These are phyloP conservation scores for Trichoderma guizhouense DNA, from an alignment of 2,329 filamentous ascomycete genomes.

Conservation along the genomic window DNA sequence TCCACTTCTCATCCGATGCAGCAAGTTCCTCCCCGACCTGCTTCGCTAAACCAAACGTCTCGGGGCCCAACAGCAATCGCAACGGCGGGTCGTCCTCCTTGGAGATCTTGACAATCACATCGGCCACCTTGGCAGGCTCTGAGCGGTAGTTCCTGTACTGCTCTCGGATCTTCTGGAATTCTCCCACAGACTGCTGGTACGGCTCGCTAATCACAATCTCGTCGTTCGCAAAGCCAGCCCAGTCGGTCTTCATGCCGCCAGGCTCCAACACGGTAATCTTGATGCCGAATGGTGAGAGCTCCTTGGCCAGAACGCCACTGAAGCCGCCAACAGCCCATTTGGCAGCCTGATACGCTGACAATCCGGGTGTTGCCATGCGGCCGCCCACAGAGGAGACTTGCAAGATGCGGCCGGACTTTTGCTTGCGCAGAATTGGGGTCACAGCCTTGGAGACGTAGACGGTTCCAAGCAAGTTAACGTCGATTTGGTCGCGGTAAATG, in stretches of 20 bases:
- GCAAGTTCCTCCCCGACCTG: conserved; percentile 24
- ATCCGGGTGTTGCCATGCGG: conserved; percentile 32
- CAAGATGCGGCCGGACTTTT: conserved; percentile 34
- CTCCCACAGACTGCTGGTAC: conserved; percentile 36
- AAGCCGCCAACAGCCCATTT: conserved; percentile 41
- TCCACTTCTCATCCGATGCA: conserved; percentile 33
- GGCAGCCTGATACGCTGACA: conserved; percentile 36
- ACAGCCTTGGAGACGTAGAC: conserved; percentile 49
- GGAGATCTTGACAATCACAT: conserved; percentile 28
- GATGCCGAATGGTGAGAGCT: conserved; percentile 37
- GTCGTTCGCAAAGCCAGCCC: conserved; percentile 31
- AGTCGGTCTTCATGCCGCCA: conserved; percentile 41
- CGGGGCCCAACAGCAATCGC: conserved; percentile 31
- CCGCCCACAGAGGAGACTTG: conserved; percentile 41
- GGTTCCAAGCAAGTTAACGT: conserved; percentile 59
- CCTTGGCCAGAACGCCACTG: conserved; percentile 34
- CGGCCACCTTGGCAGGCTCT: conserved; percentile 27
- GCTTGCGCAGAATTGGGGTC: conserved; percentile 33
- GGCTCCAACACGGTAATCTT: conserved; percentile 40
- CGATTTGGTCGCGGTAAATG: conserved; percentile 51
- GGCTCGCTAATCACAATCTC: conserved; percentile 31
- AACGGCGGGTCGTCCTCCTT: conserved; percentile 30
- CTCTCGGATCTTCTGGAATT: conserved; percentile 17
- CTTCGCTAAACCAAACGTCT: conserved; percentile 27
- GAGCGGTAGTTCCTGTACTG: conserved; percentile 12